phyloP scores from a whole-genome alignment of 306 rosid species.

The Cicer cuneatum region DNA sequence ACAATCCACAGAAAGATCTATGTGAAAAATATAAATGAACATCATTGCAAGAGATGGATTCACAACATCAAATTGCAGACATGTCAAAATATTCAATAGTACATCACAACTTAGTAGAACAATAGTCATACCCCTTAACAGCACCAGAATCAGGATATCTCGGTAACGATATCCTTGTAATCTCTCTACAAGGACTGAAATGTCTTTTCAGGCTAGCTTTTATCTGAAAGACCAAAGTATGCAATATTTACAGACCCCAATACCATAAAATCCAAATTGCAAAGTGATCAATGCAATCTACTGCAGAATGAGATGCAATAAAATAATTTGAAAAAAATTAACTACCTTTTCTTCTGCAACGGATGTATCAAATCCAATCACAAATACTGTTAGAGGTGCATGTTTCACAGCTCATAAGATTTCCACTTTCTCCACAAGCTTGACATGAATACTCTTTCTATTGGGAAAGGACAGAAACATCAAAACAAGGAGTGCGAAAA shows the following conservation, averaged over 20 bases:
- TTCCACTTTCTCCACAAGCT: constrained; percentile 83
- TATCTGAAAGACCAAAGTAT: constrained; percentile 52
- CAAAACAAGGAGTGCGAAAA: not conserved
- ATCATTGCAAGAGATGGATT: too few species aligned
- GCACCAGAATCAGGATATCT: constrained; percentile 53
- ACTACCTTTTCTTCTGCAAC: constrained; percentile 23
- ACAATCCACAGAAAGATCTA: too few species aligned
- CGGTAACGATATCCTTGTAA: constrained; percentile 65
- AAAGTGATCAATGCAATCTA: constrained; percentile 6
- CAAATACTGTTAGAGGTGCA: constrained; percentile 58
- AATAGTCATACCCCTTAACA: constrained; percentile 63
- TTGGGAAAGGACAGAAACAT: constrained; percentile 22
- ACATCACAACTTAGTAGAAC: constrained; percentile 2
- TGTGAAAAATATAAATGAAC: too few species aligned
- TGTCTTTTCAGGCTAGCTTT: constrained; percentile 57
- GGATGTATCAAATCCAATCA: constrained; percentile 25
- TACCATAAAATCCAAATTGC: not conserved
- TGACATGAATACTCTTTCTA: constrained; percentile 92
- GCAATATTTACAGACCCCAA: not conserved
- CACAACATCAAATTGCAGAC: too few species aligned
- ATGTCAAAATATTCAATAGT: constrained; percentile 5
- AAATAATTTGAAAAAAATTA: not conserved
- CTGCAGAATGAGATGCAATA: constrained; percentile 1
- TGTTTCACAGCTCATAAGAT: constrained; percentile 79
- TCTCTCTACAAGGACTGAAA: constrained; percentile 73